Evolutionary conservation across 148 eudicot genomes (phyloP).

Genomic region (Oxyria digyna): DNA sequence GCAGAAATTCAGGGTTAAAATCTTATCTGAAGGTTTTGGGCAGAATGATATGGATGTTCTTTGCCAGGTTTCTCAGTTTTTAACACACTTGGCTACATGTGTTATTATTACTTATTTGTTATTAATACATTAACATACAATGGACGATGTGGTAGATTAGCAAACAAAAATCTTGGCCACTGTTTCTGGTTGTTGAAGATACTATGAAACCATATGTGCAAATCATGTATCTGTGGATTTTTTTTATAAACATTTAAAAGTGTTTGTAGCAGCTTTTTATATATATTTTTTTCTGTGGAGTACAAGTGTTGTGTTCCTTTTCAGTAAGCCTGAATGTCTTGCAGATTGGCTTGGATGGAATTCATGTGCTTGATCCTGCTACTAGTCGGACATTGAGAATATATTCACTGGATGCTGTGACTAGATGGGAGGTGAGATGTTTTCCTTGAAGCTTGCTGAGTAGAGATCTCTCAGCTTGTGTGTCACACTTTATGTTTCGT

Average conservation of each 20-base stretch:
- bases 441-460: not conserved
- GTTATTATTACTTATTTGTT: not conserved
- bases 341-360: constrained; percentile 93
- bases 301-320: not conserved
- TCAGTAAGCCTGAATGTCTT: not conserved
- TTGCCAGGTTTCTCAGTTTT: constrained; percentile 51
- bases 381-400: constrained; percentile 59
- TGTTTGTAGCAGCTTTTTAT: not conserved
- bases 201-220: too few relatives aligned
- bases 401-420: constrained; percentile 66
- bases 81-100: not conserved
- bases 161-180: not conserved
- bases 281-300: not conserved
- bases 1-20: constrained; percentile 71
- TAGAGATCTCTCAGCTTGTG: too few relatives aligned
- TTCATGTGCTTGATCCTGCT: constrained; percentile 71
- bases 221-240: not conserved
- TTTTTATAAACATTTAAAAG: not conserved
- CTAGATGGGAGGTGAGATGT: constrained; percentile 62
- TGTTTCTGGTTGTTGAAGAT: too few relatives aligned
- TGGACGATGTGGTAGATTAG: not conserved
- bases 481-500: not conserved
- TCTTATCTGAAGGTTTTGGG: constrained; percentile 53
- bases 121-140: too few relatives aligned
- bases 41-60: constrained; percentile 75